phyloP scores from a whole-genome alignment of 192 early-diverging fungal species.

The Coemansia sp. region DNA sequence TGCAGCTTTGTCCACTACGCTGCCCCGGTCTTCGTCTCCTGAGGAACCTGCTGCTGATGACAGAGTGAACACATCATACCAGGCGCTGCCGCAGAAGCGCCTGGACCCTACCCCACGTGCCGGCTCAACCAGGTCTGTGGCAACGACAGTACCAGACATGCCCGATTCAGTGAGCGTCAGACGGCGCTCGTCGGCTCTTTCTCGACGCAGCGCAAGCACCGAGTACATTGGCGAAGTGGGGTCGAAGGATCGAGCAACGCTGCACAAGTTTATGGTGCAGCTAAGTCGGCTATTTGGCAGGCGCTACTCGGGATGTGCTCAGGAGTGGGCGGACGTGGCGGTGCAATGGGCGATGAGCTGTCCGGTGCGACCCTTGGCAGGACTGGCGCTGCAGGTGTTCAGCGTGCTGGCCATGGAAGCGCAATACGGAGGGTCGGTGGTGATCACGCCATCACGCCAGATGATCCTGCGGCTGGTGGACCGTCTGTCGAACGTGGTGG shows the following conservation, averaged over 20 bases:
- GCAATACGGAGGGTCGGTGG: slow-evolving; percentile 29
- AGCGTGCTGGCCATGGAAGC: slow-evolving; percentile 37
- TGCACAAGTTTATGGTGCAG: slow-evolving; percentile 36
- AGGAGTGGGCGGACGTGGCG: slow-evolving; percentile 32
- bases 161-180: neutral
- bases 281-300: slow-evolving; percentile 33
- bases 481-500: slow-evolving; percentile 47
- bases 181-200: slow-evolving; percentile 20
- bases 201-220: slow-evolving; percentile 19
- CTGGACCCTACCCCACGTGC: no score
- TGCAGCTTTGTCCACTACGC: slow-evolving; percentile 17
- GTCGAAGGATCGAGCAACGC: slow-evolving; percentile 16
- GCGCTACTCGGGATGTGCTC: slow-evolving; percentile 27
- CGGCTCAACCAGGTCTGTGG: neutral
- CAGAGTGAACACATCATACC: no score
- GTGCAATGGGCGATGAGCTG: slow-evolving; percentile 51
- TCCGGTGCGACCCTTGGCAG: slow-evolving; percentile 27
- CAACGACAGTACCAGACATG: neutral
- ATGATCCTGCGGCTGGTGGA: slow-evolving; percentile 44
- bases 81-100: no score
- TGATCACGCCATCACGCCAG: slow-evolving; percentile 36
- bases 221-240: slow-evolving; percentile 5
- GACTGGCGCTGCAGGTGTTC: slow-evolving; percentile 31
- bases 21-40: slow-evolving; percentile 9
- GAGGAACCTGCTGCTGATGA: neutral